These are phyloP conservation scores for Cladosporium halotolerans DNA, from an alignment of 2,329 filamentous ascomycete species.

Conservation along the genomic window DNA sequence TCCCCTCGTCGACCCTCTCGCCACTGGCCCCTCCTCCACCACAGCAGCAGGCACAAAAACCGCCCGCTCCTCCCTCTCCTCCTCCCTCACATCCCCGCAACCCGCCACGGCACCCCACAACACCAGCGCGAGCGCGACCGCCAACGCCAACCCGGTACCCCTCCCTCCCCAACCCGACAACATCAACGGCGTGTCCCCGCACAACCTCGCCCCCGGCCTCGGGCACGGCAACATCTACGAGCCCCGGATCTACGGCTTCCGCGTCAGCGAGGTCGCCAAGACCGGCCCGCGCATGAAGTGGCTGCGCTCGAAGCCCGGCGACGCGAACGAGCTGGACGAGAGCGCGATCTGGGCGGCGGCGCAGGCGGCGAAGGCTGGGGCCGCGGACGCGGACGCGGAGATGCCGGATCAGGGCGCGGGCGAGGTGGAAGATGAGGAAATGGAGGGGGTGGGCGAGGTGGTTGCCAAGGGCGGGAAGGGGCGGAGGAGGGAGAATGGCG, in stretches of 20 bases:
- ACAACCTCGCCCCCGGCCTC: constrained; percentile 83
- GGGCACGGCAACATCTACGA: constrained; percentile 82
- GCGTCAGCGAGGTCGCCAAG: constrained; percentile 81
- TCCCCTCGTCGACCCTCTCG: constrained; percentile 14
- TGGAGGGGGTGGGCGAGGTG: constrained; percentile 5
- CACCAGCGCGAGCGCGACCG: constrained; percentile 7
- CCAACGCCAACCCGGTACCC: neutral
- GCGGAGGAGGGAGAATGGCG: constrained; percentile 10
- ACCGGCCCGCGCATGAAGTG: constrained; percentile 95
- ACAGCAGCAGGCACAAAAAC: constrained; percentile 18
- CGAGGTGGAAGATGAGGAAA: constrained; percentile 27
- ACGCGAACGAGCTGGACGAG: constrained; percentile 82
- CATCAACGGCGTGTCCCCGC: constrained; percentile 80
- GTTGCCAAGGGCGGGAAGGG: neutral
- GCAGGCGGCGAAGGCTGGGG: constrained; percentile 13
- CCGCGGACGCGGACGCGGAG: constrained; percentile 21
- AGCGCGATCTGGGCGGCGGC: constrained; percentile 34
- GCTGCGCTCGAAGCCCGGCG: constrained; percentile 75
- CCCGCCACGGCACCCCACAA: neutral
- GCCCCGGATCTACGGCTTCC: constrained; percentile 93
- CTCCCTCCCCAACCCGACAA: constrained; percentile 43
- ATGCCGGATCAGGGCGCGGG: constrained; percentile 27
- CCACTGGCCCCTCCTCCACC: constrained; percentile 6
- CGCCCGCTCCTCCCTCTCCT: constrained; percentile 24
- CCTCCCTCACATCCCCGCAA: constrained; percentile 28